Base-by-base conservation (phyloP, 176 grass and related monocot species). In the Themeda triandra region DNA sequence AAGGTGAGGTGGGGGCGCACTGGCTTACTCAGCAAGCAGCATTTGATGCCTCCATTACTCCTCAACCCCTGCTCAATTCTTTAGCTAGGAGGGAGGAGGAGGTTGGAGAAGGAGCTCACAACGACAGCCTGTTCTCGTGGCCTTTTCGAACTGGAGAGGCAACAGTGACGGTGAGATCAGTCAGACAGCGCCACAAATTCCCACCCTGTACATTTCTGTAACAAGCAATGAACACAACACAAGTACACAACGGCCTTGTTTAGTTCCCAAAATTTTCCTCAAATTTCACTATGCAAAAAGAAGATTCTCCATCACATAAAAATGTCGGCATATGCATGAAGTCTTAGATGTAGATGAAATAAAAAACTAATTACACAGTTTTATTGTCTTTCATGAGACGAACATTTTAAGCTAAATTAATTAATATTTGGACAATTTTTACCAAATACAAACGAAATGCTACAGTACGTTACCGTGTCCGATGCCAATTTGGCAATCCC, bases 1-100 rank as follows among this genome's bases (percentile, higher is more conserved):
- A 84, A 73, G 63, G 59, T 21, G 31, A 65, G 60, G 60, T 29
- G 60, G 32, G 56, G 28, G 69, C 3, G 63, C 65, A 84, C 53
- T 62, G 72, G 45, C 64, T 69, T 81, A 56, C 33, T 24, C n/a
- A 87, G 60, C 69, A 87, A 90, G 80, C 84, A 74, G 89, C 80
- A 90, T 87, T 87, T 84, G 84, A 90, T 87, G 69, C 69, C 80
- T 83, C 80, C 84, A 87, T 87, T 83, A 84, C 80, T 84, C 80
- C 75, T 39, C 35, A 21, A 69, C 79, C 87, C 46, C 30, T 69
- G 49, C 86, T 83, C 78, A 75, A 84, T 90, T 79, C 68, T 82
- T 83, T 80, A 76, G 45, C 5, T 45, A 45, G 46, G 46, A 49
- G 44, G n/a, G n/a, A 13, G 39, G 39, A 73, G 79, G 84, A 79